Evolutionary conservation across 2,329 filamentous ascomycete species (phyloP).

Genomic region (Diaporthe longicolla): DNA sequence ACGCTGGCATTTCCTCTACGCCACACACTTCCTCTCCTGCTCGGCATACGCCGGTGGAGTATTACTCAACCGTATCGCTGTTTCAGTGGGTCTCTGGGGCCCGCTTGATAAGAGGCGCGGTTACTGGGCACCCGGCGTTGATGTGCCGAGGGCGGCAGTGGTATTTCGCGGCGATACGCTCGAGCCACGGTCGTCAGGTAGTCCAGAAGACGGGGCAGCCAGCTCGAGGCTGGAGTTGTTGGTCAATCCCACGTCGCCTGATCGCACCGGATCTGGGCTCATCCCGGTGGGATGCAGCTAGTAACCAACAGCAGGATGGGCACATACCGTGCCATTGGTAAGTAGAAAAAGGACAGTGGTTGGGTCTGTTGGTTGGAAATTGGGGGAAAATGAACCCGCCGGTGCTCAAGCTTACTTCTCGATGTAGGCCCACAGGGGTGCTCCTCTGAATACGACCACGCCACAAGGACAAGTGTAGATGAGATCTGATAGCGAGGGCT

Average conservation of each 20-base stretch:
- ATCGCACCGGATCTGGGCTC: slow-evolving; percentile 17
- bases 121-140: not conserved
- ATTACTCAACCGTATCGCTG: not conserved
- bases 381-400: not conserved
- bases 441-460: not conserved
- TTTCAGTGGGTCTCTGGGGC: not conserved
- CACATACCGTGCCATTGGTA: not conserved
- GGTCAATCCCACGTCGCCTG: slow-evolving; percentile 22
- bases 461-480: not conserved
- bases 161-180: slow-evolving; percentile 1
- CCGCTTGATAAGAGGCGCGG: no score
- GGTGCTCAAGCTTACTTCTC: not conserved
- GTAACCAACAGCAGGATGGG: slow-evolving; percentile 20
- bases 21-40: not conserved
- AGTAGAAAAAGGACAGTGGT: not conserved
- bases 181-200: not conserved
- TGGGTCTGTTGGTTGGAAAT: slow-evolving; percentile 19
- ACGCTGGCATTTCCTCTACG: not conserved
- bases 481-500: slow-evolving; percentile 8
- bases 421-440: not conserved
- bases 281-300: not conserved
- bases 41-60: no score
- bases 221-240: slow-evolving; percentile 22
- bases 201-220: not conserved
- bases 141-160: slow-evolving; percentile 1